A percentile compares a stretch with the other conserved stretches of the same genome.
Conservation (phyloP, 2,329 filamentous ascomycete genomes). For the Colletotrichum incanum region DNA sequence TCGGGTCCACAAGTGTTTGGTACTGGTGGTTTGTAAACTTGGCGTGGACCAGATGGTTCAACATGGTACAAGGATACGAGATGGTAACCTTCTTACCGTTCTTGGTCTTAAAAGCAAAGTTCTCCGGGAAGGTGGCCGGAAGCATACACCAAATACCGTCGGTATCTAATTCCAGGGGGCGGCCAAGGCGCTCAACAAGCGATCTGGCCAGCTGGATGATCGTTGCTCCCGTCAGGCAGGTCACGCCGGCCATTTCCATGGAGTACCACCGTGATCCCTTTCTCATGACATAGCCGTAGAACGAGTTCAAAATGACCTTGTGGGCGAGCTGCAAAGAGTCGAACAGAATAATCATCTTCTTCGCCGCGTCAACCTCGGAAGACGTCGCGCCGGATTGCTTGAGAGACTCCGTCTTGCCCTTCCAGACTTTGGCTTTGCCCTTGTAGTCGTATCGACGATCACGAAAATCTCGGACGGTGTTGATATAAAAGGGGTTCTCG, state of each 20-base stretch:
- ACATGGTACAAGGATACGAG: slow-evolving; percentile 98
- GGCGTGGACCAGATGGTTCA: slow-evolving; percentile 96
- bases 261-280: slow-evolving; percentile 99
- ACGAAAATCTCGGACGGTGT: slow-evolving; percentile 96
- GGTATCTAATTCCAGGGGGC: slow-evolving; percentile 94
- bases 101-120: slow-evolving; percentile 93
- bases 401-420: slow-evolving; percentile 91
- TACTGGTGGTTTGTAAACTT: slow-evolving; percentile 98
- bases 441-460: slow-evolving; percentile 99
- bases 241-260: slow-evolving; percentile 99
- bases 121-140: slow-evolving; percentile 95
- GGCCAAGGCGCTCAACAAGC: slow-evolving; percentile 92
- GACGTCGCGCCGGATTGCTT: slow-evolving; percentile 85
- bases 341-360: slow-evolving; percentile 98
- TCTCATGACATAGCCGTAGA: slow-evolving; percentile 99
- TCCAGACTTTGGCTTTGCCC: slow-evolving; percentile 98
- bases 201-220: slow-evolving; percentile 98
- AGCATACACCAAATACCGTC: slow-evolving; percentile 99
- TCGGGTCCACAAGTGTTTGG: slow-evolving; percentile 86
- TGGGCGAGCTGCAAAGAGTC: slow-evolving; percentile 97
- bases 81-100: slow-evolving; percentile 97
- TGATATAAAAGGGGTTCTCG: slow-evolving; percentile 98
- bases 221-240: slow-evolving; percentile 93
- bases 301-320: slow-evolving; percentile 99
- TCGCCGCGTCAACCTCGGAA: slow-evolving; percentile 89